Base-by-base conservation (phyloP, 169 alveolate genomes). In the Plasmodium gonderi region DNA sequence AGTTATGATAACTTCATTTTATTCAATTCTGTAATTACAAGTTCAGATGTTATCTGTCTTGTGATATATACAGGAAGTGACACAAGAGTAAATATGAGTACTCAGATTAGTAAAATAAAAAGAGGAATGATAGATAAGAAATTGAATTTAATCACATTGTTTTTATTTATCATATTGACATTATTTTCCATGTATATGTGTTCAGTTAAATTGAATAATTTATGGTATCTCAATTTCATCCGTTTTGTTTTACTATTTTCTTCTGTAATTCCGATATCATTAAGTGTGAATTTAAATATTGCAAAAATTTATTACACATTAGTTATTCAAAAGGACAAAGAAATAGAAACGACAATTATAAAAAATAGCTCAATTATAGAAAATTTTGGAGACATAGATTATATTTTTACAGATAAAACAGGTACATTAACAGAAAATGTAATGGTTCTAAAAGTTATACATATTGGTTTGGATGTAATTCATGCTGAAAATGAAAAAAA, bases 361-460 rank as follows among this genome's bases (percentile, higher is more conserved):
- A 96, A 99, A 72, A 96, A 96, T 33, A 96, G 96, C 38, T 33
- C 95, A 79, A 92, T 96, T 17, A 95, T 95, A 9, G 99, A 99
- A 97, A 99, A 99, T 87, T 97, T 99, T 49, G 99, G 99, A 26
- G 95, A 99, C 42, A 96, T 99, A n/a, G 98, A 97, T 42, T 98
- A 96, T 93, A 93, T 99, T 36, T 95, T 99, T 65, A 95, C 99
- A 4, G 99, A 99, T 91, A 99, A 99, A 96, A 99, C 99, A 6
- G 99, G 99, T 20, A 99, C 99, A 9, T 94, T 99, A 78, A 99
- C 99, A 20, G 97, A 98, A 92, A 99, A 99, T 93, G 99, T 98
- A 67, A 99, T 99, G 99, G 95, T 97, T n/a, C 91, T 96, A 17
- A 96, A 95, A 47, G 91, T 92, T 38, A 92, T 96, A 38, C 97